These are phyloP conservation scores for Penicillium lagena DNA, from an alignment of 495 filamentous ascomycete species.

Conservation along the genomic window DNA sequence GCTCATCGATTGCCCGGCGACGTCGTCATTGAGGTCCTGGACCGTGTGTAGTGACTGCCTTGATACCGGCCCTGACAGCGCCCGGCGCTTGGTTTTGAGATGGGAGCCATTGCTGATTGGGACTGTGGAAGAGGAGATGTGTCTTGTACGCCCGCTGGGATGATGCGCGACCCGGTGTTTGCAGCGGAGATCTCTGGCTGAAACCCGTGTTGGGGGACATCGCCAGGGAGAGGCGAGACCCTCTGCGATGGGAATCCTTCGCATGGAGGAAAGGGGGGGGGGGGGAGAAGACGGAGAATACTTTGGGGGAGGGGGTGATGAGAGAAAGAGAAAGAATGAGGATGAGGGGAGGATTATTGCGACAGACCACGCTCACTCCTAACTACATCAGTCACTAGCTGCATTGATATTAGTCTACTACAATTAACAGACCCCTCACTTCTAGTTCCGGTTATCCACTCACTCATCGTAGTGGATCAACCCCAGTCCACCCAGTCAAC, in stretches of 20 bases:
- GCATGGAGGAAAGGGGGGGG: not conserved
- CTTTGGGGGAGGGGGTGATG: not conserved
- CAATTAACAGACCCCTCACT: too few relatives aligned
- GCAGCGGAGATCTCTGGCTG: too few relatives aligned
- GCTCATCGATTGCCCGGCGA: not conserved
- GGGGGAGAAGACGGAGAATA: not conserved
- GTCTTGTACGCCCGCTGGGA: slow-evolving; percentile 1
- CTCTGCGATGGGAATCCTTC: slow-evolving; percentile 4
- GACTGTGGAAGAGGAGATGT: not conserved
- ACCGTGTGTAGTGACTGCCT: not conserved
- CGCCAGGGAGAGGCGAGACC: slow-evolving; percentile 18
- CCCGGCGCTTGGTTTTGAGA: not conserved
- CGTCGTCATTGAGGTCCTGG: not conserved
- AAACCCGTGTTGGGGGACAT: too few relatives aligned
- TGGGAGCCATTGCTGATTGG: not conserved
- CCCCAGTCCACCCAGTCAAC: slow-evolving; percentile 1
- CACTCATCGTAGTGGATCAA: not conserved
- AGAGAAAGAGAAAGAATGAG: slow-evolving; percentile 5
- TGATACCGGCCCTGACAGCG: too few relatives aligned
- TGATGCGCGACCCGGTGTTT: not conserved
- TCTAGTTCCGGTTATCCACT: too few relatives aligned
- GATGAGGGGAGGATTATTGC: too few relatives aligned
- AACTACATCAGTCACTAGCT: too few relatives aligned
- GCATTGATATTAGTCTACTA: too few relatives aligned
- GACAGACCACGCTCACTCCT: too few relatives aligned